A percentile compares a stretch with the other conserved stretches of the same genome.
phyloP scores from a whole-genome alignment of 192 early-diverging fungal species.

The Powellomyces hirtus region DNA sequence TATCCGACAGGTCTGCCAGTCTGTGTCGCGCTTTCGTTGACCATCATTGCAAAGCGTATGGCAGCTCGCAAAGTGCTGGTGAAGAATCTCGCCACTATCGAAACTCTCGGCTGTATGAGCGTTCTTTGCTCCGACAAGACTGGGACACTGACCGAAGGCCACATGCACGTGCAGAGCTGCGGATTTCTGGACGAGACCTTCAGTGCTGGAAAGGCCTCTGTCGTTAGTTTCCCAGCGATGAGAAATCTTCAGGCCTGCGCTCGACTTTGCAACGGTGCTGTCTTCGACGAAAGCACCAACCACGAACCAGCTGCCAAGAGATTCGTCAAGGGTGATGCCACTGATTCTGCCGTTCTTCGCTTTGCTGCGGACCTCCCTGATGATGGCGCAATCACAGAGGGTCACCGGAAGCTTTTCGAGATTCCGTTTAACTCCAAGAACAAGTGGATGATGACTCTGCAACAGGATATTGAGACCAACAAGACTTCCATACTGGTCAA shows the following conservation, averaged over 20 bases:
- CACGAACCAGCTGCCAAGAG: conserved; percentile 57
- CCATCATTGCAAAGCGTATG: conserved; percentile 63
- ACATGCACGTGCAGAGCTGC: conserved; percentile 61
- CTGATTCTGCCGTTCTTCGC: conserved; percentile 32
- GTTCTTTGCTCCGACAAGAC: conserved; percentile 86
- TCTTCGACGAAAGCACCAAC: conserved; percentile 53
- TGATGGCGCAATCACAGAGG: conserved; percentile 26
- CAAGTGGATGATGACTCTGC: conserved; percentile 88
- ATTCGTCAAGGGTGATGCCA: conserved; percentile 46
- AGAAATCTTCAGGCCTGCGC: background rate
- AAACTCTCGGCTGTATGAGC: conserved; percentile 80
- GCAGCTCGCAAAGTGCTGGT: conserved; percentile 60
- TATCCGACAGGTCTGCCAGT: conserved; percentile 69
- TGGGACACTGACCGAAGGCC: conserved; percentile 82
- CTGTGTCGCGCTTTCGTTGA: conserved; percentile 70
- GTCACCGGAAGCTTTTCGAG: conserved; percentile 38
- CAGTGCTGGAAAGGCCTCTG: background rate
- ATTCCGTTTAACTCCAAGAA: conserved; percentile 90
- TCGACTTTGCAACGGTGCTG: conserved; percentile 69
- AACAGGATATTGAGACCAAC: conserved; percentile 40
- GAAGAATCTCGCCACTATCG: conserved; percentile 81
- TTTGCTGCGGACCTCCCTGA: conserved; percentile 22
- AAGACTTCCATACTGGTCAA: conserved; percentile 54
- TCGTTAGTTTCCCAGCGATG: background rate
- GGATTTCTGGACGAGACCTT: conserved; percentile 4